These are phyloP conservation scores for Symbiotaphrina buchneri DNA, from an alignment of 495 filamentous ascomycete species.

Conservation along the genomic window DNA sequence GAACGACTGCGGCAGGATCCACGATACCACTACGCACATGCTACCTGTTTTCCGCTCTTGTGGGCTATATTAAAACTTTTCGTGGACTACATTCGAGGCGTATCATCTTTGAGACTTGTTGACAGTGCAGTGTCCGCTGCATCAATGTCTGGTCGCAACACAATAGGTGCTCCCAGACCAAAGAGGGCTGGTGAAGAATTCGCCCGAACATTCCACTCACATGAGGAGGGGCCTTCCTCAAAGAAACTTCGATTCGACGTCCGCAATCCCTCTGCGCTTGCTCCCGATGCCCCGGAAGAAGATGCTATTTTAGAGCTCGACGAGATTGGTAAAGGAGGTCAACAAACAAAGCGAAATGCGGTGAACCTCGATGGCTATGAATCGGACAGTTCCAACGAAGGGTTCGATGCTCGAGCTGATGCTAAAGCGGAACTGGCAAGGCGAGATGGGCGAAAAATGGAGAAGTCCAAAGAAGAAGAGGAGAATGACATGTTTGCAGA, in stretches of 20 bases:
- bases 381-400: slow-evolving; percentile 82
- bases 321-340: slow-evolving; percentile 65
- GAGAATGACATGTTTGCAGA: slow-evolving; percentile 88
- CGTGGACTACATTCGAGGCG: slow-evolving; percentile 17
- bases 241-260: slow-evolving; percentile 92
- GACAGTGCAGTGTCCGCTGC: no score
- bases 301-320: slow-evolving; percentile 72
- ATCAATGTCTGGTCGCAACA: slow-evolving; percentile 36
- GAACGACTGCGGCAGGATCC: no score
- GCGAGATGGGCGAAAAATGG: slow-evolving; percentile 17
- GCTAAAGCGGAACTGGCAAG: slow-evolving; percentile 25
- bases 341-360: slow-evolving; percentile 66
- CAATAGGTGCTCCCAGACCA: slow-evolving; percentile 49
- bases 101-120: no score
- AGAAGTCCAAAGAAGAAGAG: slow-evolving; percentile 33
- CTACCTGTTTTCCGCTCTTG: no score
- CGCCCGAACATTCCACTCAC: slow-evolving; percentile 41
- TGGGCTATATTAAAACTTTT: no score
- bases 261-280: slow-evolving; percentile 80
- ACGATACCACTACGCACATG: no score
- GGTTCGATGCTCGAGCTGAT: slow-evolving; percentile 49
- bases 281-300: slow-evolving; percentile 54
- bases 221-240: slow-evolving; percentile 22
- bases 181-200: slow-evolving; percentile 69
- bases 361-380: slow-evolving; percentile 95